Evolutionary conservation across 2,329 filamentous ascomycete genomes (phyloP).

Genomic region (Scytalidium lignicola): DNA sequence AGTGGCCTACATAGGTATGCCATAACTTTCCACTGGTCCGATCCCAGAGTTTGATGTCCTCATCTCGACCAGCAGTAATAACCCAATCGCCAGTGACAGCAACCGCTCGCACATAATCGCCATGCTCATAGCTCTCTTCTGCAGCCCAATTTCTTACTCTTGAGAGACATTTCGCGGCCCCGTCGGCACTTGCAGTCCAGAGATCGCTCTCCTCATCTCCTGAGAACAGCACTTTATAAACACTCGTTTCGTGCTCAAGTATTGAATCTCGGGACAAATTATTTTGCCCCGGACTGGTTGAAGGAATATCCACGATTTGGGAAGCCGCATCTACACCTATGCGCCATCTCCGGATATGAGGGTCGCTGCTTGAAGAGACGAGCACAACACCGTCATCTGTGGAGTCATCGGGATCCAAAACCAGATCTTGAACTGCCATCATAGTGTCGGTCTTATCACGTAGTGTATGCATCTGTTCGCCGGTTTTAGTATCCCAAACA

Average conservation of each 20-base stretch:
- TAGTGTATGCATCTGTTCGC: conserved; percentile 66
- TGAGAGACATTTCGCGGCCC: conserved; percentile 74
- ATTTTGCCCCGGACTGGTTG: conserved; percentile 15
- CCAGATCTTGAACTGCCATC: conserved; percentile 77
- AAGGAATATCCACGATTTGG: conserved; percentile 44
- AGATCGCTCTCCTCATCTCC: conserved; percentile 59
- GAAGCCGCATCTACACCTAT: conserved; percentile 48
- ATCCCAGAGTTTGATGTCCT: conserved; percentile 90
- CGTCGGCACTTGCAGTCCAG: conserved; percentile 93
- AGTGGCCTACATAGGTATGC: conserved; percentile 77
- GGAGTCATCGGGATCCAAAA: conserved; percentile 63
- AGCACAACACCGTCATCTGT: conserved; percentile 49
- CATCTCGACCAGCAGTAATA: conserved; percentile 83
- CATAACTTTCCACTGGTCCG: conserved; percentile 64
- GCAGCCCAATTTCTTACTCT: conserved; percentile 62
- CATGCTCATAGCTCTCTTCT: conserved; percentile 71
- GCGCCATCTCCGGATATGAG: conserved; percentile 73
- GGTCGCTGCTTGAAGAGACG: conserved; percentile 76
- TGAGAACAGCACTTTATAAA: conserved; percentile 77
- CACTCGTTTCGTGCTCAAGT: conserved; percentile 80
- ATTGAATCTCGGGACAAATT: conserved; percentile 47
- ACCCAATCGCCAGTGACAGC: conserved; percentile 72
- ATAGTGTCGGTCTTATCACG: conserved; percentile 66
- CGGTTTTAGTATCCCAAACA: conserved; percentile 72
- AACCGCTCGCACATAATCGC: conserved; percentile 85